Evolutionary conservation across 352 stramenopile species (phyloP), one percentile per base, ranked within the genome.

Genomic region (Globisporangium takayamanum): DNA sequence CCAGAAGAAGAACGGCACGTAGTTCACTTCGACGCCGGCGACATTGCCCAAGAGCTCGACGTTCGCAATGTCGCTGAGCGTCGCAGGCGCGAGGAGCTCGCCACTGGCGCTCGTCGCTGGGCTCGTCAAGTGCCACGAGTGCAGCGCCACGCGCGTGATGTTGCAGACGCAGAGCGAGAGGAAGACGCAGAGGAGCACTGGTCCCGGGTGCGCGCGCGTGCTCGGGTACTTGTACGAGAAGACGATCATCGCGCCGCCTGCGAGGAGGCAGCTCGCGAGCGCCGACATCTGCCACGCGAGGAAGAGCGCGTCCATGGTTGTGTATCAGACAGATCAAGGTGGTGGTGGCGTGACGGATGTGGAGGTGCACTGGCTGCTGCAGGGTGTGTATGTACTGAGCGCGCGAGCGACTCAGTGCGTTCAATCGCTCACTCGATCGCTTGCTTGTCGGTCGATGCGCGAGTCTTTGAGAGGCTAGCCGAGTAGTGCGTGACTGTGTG

Each of bases 1-100:
- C 84, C 84, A 94, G 62, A 94, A 94, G 72, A 92, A 89, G 62
- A 90, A 85, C 11, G 73, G 58, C 22, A 78, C 68, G 64, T 90
- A 89, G 18, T 60, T 55, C 20, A 33, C 22, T 52, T 77, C 74
- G 49, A 87, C 45, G 6, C 49, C 53, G 3, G 50, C 53, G 37
- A 67, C 46, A 18, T 62, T 56, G 36, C 73, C 64, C 0, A 63
- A 54, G 2, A 90, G 59, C 52, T 88, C 72, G 14, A 69, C 51
- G 68, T 87, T 91, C 15, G 83, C 80, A 18, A 89, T 72, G 58
- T 79, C 62, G 57, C 70, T 84, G 7, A 93, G 55, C 5, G 83
- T 91, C 30, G 76, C 74, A 0, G 78, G 69, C 0, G 18, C 48
- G 46, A 53, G 50, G 11, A 14, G 36, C 20, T 59, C 42, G 10